Conservation (phyloP, 768 basidiomycete genomes). For the Rhizopogon vinicolor region DNA sequence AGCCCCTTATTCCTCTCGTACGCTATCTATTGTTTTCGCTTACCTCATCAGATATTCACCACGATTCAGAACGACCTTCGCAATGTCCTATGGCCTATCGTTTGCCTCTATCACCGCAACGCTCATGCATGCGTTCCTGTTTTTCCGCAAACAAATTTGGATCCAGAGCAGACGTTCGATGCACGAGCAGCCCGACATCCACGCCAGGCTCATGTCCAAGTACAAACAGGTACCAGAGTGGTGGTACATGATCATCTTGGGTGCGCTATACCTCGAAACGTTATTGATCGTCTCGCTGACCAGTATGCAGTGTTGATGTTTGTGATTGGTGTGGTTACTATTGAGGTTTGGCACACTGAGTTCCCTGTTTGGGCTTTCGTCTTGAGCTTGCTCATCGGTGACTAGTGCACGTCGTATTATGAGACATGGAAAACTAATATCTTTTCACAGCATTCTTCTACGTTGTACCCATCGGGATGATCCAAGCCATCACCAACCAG, state of each 20-base stretch:
- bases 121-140: conserved; percentile 66
- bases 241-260: conserved; percentile 43
- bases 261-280: conserved; percentile 15
- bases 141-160: conserved; percentile 79
- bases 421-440: not conserved
- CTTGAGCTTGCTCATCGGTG: conserved; percentile 17
- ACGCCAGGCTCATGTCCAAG: conserved; percentile 41
- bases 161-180: conserved; percentile 64
- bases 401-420: not conserved
- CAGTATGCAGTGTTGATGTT: conserved; percentile 23
- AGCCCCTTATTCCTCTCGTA: conserved; percentile 58
- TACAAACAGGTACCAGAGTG: conserved; percentile 48
- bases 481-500: conserved; percentile 62
- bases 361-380: conserved; percentile 36
- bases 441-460: conserved; percentile 21
- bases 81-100: conserved; percentile 76
- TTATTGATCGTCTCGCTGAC: conserved; percentile 1
- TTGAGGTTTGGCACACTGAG: conserved; percentile 34
- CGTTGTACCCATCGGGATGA: conserved; percentile 36
- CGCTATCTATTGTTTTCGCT: conserved; percentile 18
- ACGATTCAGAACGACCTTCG: conserved; percentile 49
- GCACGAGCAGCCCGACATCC: conserved; percentile 72
- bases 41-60: conserved; percentile 12
- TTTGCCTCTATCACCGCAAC: conserved; percentile 80
- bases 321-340: conserved; percentile 29